Percentiles rank a stretch among this genome's conserved stretches.
phyloP scores from a whole-genome alignment of 1,284 basidiomycete genomes.

The Hortiboletus rubellus region DNA sequence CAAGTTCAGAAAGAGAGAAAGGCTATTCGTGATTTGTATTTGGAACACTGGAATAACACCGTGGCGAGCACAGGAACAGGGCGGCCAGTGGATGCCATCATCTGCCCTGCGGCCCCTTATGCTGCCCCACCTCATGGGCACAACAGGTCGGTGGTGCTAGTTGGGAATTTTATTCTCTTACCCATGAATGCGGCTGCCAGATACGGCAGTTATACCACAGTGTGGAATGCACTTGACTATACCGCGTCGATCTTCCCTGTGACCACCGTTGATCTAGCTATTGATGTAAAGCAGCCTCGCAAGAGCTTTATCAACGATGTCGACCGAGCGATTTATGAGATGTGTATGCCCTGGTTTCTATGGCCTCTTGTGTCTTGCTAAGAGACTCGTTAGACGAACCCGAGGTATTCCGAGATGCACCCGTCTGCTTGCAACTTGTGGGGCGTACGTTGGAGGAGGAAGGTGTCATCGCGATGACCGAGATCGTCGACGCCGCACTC shows the following conservation, averaged over 20 bases:
- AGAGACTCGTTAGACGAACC: constrained; percentile 52
- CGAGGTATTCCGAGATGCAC: constrained; percentile 55
- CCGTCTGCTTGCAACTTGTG: constrained; percentile 69
- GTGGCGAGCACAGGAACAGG: constrained; percentile 51
- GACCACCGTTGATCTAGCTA: constrained; percentile 50
- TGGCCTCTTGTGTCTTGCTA: background rate
- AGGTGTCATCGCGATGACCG: constrained; percentile 62
- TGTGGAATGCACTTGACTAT: constrained; percentile 73
- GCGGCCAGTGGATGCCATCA: constrained; percentile 63
- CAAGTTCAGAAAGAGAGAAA: constrained; percentile 49
- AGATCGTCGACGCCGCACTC: constrained; percentile 52
- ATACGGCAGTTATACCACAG: constrained; percentile 52
- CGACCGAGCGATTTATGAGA: constrained; percentile 53
- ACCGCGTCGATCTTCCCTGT: constrained; percentile 69
- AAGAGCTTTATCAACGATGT: constrained; percentile 45
- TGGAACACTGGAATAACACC: constrained; percentile 60
- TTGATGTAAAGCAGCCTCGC: constrained; percentile 46
- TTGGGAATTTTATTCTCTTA: background rate
- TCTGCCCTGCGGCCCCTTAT: constrained; percentile 54
- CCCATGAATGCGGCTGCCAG: constrained; percentile 33
- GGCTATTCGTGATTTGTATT: constrained; percentile 48
- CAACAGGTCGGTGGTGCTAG: constrained; percentile 40
- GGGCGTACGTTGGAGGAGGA: constrained; percentile 75
- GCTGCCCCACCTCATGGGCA: constrained; percentile 56
- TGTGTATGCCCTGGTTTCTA: constrained; percentile 46